Evolutionary conservation across 2,329 filamentous ascomycete species (phyloP).

Genomic region (Metarhizium brunneum): DNA sequence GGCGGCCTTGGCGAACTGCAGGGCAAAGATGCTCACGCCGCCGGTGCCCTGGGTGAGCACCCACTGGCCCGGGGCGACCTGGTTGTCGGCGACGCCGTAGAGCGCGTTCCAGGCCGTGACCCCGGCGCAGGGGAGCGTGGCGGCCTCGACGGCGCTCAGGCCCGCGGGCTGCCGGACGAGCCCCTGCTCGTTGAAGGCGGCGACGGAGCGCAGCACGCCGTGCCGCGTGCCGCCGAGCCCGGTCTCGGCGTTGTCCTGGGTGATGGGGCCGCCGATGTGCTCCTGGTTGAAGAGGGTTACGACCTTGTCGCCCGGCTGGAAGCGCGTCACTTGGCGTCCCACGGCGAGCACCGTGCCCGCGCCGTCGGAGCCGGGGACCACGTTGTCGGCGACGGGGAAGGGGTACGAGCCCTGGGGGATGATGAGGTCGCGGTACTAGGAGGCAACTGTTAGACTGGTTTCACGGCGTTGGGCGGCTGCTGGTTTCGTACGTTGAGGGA

Average conservation of each 20-base stretch:
- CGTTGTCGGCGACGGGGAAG: constrained; percentile 24
- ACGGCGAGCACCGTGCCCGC: constrained; percentile 7
- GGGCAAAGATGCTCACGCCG: constrained; percentile 38
- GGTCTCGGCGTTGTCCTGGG: too few species aligned
- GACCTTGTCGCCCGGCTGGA: too few species aligned
- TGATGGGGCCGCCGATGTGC: too few species aligned
- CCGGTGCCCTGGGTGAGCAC: constrained; percentile 65
- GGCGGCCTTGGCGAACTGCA: constrained; percentile 46
- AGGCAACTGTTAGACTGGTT: neutral
- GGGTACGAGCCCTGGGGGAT: constrained; percentile 33
- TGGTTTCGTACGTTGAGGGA: constrained; percentile 35
- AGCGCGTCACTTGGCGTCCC: too few species aligned
- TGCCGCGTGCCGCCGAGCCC: too few species aligned
- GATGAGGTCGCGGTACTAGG: constrained; percentile 40
- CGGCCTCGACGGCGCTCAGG: constrained; percentile 42
- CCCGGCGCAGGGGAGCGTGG: constrained; percentile 50
- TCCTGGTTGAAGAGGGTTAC: too few species aligned
- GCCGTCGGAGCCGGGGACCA: constrained; percentile 43
- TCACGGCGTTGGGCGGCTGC: neutral
- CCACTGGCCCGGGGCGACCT: constrained; percentile 42
- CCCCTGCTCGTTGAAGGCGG: too few species aligned
- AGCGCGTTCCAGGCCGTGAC: constrained; percentile 59
- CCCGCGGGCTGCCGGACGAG: constrained; percentile 10
- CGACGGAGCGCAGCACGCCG: too few species aligned
- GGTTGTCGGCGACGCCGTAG: constrained; percentile 40